Evolutionary conservation across 306 rosid species (phyloP).

Genomic region (Rosa rugosa): DNA sequence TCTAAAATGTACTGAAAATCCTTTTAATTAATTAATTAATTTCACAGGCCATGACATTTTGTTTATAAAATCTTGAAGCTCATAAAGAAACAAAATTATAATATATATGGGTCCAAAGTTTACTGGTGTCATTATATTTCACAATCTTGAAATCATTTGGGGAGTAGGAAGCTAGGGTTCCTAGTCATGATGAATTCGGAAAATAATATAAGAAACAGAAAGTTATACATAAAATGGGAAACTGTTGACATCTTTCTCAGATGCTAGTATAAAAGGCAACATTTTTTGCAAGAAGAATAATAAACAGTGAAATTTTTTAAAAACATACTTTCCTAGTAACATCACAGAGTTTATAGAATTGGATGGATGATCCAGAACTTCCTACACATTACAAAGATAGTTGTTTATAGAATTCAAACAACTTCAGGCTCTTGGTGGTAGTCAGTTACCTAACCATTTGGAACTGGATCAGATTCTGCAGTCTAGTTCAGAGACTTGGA

Average conservation of each 20-base stretch:
- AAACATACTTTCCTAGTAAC: not conserved
- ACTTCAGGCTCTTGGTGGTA: not conserved
- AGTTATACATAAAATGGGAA: not conserved
- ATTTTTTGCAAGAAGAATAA: not conserved
- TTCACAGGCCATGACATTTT: not conserved
- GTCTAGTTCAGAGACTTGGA: conserved; percentile 14
- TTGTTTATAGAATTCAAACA: not conserved
- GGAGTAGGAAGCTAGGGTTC: conserved; percentile 27
- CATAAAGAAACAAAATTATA: conserved; percentile 33
- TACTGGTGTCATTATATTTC: conserved; percentile 27
- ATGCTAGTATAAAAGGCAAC: conserved; percentile 2
- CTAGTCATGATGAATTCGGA: conserved; percentile 20
- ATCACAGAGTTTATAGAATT: not conserved
- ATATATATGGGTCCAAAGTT: conserved; percentile 35
- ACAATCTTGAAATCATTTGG: conserved; percentile 27
- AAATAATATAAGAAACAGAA: not conserved
- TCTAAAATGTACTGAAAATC: not conserved
- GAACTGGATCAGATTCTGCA: conserved; percentile 33
- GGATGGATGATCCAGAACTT: conserved; percentile 15
- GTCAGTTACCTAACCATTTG: conserved; percentile 35
- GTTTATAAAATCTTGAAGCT: not conserved
- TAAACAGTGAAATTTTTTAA: not conserved
- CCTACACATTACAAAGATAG: not conserved
- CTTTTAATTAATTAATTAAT: not conserved
- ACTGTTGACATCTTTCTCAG: not conserved